Evolutionary conservation across 2,329 filamentous ascomycete genomes (phyloP).

Genomic region (Neophaeococcomyces aloes): DNA sequence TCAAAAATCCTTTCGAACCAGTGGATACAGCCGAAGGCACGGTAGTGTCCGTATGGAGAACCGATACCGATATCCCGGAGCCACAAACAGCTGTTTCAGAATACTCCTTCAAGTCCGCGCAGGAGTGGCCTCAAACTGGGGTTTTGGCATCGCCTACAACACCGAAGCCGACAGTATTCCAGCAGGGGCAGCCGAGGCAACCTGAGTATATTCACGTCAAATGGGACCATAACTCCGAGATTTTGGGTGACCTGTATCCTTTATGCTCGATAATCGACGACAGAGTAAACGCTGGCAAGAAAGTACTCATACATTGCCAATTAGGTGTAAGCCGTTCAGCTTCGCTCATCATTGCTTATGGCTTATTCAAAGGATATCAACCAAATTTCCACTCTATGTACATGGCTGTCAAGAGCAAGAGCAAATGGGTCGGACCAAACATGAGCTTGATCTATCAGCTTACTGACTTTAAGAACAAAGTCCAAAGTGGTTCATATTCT

Average conservation of each 20-base stretch:
- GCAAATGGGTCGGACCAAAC: slow-evolving; percentile 58
- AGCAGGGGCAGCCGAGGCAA: slow-evolving; percentile 8
- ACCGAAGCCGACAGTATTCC: slow-evolving; percentile 12
- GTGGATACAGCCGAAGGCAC: slow-evolving; percentile 25
- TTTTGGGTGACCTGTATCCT: slow-evolving; percentile 50
- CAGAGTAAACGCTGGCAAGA: slow-evolving; percentile 46
- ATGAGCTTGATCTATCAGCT: slow-evolving; percentile 61
- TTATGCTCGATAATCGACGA: slow-evolving; percentile 54
- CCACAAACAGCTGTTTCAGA: slow-evolving; percentile 37
- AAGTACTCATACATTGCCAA: slow-evolving; percentile 55
- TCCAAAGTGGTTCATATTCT: slow-evolving; percentile 26
- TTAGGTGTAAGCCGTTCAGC: slow-evolving; percentile 55
- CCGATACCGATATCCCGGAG: slow-evolving; percentile 33
- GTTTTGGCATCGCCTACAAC: slow-evolving; percentile 18
- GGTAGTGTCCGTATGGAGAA: slow-evolving; percentile 39
- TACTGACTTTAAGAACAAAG: slow-evolving; percentile 47
- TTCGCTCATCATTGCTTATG: slow-evolving; percentile 56
- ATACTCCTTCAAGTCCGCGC: slow-evolving; percentile 40
- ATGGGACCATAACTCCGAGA: slow-evolving; percentile 60
- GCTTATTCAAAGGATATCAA: slow-evolving; percentile 52
- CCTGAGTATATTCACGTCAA: slow-evolving; percentile 56
- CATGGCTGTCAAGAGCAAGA: slow-evolving; percentile 51
- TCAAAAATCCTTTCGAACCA: slow-evolving; percentile 47
- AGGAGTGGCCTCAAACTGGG: slow-evolving; percentile 30
- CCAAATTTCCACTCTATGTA: slow-evolving; percentile 56